These are phyloP conservation scores for Alternaria brassicicola DNA, from an alignment of 2,329 filamentous ascomycete genomes.

Conservation along the genomic window DNA sequence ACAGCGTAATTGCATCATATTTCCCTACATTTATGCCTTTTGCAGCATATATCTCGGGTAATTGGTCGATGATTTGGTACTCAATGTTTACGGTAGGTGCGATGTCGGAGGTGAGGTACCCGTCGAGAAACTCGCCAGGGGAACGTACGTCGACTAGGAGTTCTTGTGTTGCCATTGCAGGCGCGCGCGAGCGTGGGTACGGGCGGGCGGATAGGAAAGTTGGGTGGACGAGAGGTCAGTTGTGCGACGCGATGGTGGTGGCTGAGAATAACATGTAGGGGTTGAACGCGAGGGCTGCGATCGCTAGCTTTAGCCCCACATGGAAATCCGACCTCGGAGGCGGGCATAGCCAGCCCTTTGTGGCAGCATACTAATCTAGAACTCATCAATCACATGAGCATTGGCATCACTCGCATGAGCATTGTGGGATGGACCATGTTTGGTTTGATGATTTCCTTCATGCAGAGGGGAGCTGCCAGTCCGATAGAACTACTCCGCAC, in stretches of 20 bases:
- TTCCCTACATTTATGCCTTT: slow-evolving; percentile 29
- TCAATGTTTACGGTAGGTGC: slow-evolving; percentile 46
- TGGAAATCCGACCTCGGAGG: background rate
- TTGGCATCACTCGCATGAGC: background rate
- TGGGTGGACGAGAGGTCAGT: background rate
- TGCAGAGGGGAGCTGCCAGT: slow-evolving; percentile 10
- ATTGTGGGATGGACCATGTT: background rate
- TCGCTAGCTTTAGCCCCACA: background rate
- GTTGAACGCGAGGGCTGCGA: background rate
- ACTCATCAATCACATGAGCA: background rate
- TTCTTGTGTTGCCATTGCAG: slow-evolving; percentile 13
- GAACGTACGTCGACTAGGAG: slow-evolving; percentile 48
- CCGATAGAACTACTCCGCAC: slow-evolving; percentile 9
- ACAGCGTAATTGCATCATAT: slow-evolving; percentile 44
- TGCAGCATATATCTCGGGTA: slow-evolving; percentile 29
- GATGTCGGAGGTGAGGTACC: slow-evolving; percentile 34
- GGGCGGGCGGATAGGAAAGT: background rate
- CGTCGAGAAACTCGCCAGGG: slow-evolving; percentile 44
- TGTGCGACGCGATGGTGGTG: background rate
- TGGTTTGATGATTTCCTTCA: slow-evolving; percentile 13
- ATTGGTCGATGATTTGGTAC: slow-evolving; percentile 42
- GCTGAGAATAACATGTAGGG: background rate
- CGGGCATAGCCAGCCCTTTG: background rate
- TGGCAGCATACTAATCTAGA: background rate
- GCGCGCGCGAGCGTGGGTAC: background rate